Conservation (phyloP, 192 early-diverging fungal genomes). For the Coemansia erecta region DNA sequence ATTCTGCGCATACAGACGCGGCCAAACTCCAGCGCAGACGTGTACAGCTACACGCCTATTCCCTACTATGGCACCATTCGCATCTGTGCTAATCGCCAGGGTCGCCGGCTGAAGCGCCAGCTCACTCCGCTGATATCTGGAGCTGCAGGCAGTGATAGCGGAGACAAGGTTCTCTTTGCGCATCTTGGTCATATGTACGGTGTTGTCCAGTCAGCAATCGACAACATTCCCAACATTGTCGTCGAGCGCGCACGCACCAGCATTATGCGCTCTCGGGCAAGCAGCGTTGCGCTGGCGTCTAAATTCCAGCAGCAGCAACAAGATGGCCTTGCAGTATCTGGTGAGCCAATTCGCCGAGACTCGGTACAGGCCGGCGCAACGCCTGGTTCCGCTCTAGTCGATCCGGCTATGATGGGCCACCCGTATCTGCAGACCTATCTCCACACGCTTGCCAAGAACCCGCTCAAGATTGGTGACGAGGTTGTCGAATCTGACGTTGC, state of each 20-base stretch:
- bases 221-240: conserved; percentile 23
- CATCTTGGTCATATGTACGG: conserved; percentile 42
- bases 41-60: conserved; percentile 36
- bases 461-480: conserved; percentile 53
- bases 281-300: conserved; percentile 42
- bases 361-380: conserved; percentile 7
- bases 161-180: conserved; percentile 45
- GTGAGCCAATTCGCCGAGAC: conserved; percentile 10
- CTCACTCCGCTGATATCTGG: conserved; percentile 19
- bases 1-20: conserved; percentile 25
- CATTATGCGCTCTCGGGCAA: conserved; percentile 48
- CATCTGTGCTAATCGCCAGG: conserved; percentile 44
- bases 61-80: conserved; percentile 67
- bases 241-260: conserved; percentile 44
- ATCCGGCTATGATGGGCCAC: conserved; percentile 43
- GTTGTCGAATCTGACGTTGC: conserved; percentile 33
- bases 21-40: conserved; percentile 9
- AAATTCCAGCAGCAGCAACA: conserved; percentile 31
- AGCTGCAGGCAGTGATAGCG: conserved; percentile 9
- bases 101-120: conserved; percentile 20
- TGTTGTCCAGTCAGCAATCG: conserved; percentile 27
- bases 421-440: conserved; percentile 38
- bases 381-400: conserved; percentile 1
- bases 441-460: conserved; percentile 26
- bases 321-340: neutral